Evolutionary conservation across 345 rosid species (phyloP).

Genomic region (Citrus medica): DNA sequence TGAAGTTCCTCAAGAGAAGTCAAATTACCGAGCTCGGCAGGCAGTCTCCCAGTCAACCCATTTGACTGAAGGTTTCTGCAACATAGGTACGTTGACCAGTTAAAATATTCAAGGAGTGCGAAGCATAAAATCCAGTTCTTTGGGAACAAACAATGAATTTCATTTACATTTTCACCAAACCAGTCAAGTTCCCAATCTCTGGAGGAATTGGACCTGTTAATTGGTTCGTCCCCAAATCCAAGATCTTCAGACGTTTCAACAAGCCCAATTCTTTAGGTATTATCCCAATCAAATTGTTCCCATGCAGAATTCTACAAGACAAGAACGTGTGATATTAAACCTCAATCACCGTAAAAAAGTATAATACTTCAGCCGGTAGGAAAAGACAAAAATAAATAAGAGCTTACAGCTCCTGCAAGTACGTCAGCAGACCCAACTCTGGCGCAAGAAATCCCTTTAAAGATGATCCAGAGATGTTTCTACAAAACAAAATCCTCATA

Average conservation of each 20-base stretch:
- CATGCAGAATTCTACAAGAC: constrained; percentile 63
- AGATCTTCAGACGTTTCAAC: constrained; percentile 63
- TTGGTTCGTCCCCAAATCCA: constrained; percentile 93
- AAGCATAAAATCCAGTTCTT: constrained; percentile 3
- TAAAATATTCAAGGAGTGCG: constrained; percentile 1
- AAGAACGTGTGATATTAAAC: constrained; percentile 14
- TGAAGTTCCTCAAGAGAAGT: constrained; percentile 71
- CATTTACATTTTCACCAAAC: constrained; percentile 52
- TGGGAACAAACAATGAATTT: constrained; percentile 5
- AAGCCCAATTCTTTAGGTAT: constrained; percentile 88
- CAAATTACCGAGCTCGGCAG: constrained; percentile 75
- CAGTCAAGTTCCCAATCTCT: constrained; percentile 68
- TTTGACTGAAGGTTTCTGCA: constrained; percentile 92
- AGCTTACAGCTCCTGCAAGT: constrained; percentile 75
- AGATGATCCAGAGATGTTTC: constrained; percentile 71
- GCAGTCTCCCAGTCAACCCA: constrained; percentile 81
- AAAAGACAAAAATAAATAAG: not conserved
- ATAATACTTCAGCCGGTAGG: not conserved
- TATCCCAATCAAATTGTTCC: constrained; percentile 64
- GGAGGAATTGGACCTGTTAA: constrained; percentile 80
- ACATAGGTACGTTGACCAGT: constrained; percentile 6
- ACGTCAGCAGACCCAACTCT: constrained; percentile 66
- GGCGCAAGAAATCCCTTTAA: constrained; percentile 84
- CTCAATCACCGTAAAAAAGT: not conserved
- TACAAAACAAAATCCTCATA: constrained; percentile 29